Conservation (phyloP, 768 basidiomycete genomes). For the Lactarius quietus region DNA sequence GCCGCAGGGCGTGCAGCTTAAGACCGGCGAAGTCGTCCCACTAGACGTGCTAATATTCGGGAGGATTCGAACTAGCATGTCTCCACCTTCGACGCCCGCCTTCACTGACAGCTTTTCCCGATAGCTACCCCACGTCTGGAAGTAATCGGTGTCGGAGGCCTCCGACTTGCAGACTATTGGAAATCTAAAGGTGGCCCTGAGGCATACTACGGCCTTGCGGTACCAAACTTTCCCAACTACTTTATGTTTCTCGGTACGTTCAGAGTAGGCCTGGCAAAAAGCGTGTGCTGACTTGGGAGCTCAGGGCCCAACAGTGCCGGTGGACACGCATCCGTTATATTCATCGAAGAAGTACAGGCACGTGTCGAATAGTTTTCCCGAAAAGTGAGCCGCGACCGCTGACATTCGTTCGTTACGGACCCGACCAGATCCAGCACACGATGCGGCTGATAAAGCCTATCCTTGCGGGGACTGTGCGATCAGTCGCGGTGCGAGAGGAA, state of each 20-base stretch:
- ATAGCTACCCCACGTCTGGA: slow-evolving; percentile 18
- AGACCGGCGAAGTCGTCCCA: slow-evolving; percentile 46
- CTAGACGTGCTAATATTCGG: slow-evolving; percentile 57
- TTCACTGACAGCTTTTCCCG: neutral
- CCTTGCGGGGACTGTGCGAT: slow-evolving; percentile 44
- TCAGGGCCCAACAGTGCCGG: slow-evolving; percentile 49
- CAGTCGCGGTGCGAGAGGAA: slow-evolving; percentile 46
- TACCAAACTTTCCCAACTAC: slow-evolving; percentile 25
- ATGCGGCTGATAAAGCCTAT: slow-evolving; percentile 52
- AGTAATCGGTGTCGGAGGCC: slow-evolving; percentile 43
- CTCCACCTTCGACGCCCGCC: neutral
- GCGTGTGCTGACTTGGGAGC: slow-evolving; percentile 6
- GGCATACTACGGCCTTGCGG: slow-evolving; percentile 46
- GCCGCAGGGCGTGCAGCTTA: slow-evolving; percentile 47
- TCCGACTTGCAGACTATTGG: slow-evolving; percentile 44
- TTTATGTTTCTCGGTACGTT: slow-evolving; percentile 24
- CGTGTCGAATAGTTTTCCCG: neutral
- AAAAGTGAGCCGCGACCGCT: neutral
- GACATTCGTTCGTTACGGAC: slow-evolving; percentile 15
- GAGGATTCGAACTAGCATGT: slow-evolving; percentile 47
- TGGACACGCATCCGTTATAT: slow-evolving; percentile 57
- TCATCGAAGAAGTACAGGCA: slow-evolving; percentile 55
- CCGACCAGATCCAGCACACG: slow-evolving; percentile 49
- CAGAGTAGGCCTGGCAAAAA: neutral
- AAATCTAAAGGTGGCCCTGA: slow-evolving; percentile 46